Conservation (phyloP, 371 early-diverging fungal species). For the Astathelohania contejeani region DNA sequence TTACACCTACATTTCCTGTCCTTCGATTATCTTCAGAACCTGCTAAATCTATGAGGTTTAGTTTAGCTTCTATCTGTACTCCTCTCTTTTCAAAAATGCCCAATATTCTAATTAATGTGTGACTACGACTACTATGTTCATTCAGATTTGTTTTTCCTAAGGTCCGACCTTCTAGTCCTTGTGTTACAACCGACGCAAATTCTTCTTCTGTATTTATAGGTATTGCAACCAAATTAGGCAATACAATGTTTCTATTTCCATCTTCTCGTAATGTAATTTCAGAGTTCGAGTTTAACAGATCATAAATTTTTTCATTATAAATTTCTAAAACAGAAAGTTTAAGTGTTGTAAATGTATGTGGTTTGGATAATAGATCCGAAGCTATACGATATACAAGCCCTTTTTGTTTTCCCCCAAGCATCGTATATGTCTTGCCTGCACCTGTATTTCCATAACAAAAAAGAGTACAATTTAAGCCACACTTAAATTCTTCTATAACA, state of each 20-base stretch:
- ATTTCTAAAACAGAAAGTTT: slow-evolving; percentile 57
- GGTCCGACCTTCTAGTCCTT: slow-evolving; percentile 20
- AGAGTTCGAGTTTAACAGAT: slow-evolving; percentile 52
- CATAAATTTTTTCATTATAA: slow-evolving; percentile 56
- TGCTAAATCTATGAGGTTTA: slow-evolving; percentile 60
- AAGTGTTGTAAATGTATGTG: slow-evolving; percentile 18
- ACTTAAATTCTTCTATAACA: slow-evolving; percentile 3
- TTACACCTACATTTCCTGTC: slow-evolving; percentile 56
- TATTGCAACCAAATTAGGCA: slow-evolving; percentile 50
- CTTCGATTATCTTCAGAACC: slow-evolving; percentile 61
- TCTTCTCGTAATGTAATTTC: slow-evolving; percentile 16
- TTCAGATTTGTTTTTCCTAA: slow-evolving; percentile 32
- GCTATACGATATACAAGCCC: slow-evolving; percentile 54
- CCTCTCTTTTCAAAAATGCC: slow-evolving; percentile 66
- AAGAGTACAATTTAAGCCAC: slow-evolving; percentile 50
- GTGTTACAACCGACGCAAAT: slow-evolving; percentile 47
- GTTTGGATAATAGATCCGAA: slow-evolving; percentile 35
- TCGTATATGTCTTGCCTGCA: slow-evolving; percentile 59
- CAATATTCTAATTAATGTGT: slow-evolving; percentile 35
- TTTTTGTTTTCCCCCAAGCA: slow-evolving; percentile 53
- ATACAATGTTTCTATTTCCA: slow-evolving; percentile 50
- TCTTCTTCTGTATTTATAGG: slow-evolving; percentile 53
- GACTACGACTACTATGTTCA: slow-evolving; percentile 28
- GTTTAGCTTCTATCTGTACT: slow-evolving; percentile 64
- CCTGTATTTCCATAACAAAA: slow-evolving; percentile 62